Evolutionary conservation across 2,329 filamentous ascomycete genomes (phyloP).

Genomic region (Ceratocystis alfenasii): DNA sequence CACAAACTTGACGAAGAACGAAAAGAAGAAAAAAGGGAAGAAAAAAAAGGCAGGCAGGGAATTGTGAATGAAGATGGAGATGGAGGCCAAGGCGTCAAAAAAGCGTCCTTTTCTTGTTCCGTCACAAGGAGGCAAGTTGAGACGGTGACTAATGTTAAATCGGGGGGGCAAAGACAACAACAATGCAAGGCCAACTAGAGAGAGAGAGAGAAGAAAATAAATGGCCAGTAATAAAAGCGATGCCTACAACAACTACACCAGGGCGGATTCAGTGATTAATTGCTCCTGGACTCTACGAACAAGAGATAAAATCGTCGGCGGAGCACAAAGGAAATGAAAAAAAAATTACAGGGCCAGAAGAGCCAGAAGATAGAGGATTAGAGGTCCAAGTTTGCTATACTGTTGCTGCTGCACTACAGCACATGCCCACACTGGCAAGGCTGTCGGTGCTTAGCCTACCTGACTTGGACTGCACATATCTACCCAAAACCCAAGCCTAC

Average conservation of each 20-base stretch:
- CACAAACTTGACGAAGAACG: neutral
- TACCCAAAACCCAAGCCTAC: no score
- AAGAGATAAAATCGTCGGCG: no score
- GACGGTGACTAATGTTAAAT: constrained; percentile 10
- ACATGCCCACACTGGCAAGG: no score
- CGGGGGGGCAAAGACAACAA: constrained; percentile 1
- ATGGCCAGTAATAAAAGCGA: no score
- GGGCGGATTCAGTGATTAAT: no score
- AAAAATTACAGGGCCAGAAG: neutral
- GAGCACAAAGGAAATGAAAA: neutral
- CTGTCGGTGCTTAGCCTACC: no score
- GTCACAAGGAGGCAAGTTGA: constrained; percentile 13
- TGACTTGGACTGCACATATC: no score
- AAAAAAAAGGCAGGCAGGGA: neutral
- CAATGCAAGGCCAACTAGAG: neutral
- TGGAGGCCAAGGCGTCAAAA: constrained; percentile 3
- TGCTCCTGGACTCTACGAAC: no score
- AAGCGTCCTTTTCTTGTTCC: constrained; percentile 4
- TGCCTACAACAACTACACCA: no score
- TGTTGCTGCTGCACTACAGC: neutral
- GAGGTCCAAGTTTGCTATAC: neutral
- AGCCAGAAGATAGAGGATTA: neutral
- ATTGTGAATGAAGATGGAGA: constrained; percentile 7
- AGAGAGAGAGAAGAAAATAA: neutral
- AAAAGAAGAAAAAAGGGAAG: neutral